Percentiles rank a stretch among this genome's conserved stretches.
These are phyloP conservation scores for Diaporthe caulivora DNA, from an alignment of 2,329 filamentous ascomycete species.

Conservation along the genomic window DNA sequence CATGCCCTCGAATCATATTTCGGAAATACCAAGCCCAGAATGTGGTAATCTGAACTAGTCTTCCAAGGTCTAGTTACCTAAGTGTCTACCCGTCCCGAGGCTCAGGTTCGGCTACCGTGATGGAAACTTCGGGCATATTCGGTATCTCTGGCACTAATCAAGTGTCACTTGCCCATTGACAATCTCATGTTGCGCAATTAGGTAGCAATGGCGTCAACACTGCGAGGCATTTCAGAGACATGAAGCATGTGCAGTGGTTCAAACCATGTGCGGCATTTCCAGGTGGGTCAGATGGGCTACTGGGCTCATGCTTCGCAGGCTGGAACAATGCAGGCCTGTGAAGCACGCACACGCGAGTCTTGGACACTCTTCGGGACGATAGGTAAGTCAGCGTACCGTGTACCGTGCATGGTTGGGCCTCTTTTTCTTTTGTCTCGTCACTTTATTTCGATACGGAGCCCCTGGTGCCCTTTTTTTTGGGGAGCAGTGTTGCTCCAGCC, in stretches of 20 bases:
- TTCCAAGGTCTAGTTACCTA: not conserved
- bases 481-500: not conserved
- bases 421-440: slow-evolving; percentile 21
- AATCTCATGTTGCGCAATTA: not conserved
- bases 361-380: slow-evolving; percentile 10
- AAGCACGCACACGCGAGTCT: slow-evolving; percentile 20
- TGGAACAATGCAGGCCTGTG: slow-evolving; percentile 21
- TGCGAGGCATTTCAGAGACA: not conserved
- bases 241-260: not conserved
- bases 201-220: slow-evolving; percentile 3
- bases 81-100: slow-evolving; percentile 1
- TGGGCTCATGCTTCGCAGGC: not conserved
- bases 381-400: not conserved
- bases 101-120: not conserved
- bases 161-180: not conserved
- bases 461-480: not conserved
- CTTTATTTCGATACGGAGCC: slow-evolving; percentile 31
- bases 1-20: not conserved
- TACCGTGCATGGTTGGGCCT: not conserved
- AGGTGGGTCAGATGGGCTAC: not conserved
- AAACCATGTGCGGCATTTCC: slow-evolving; percentile 19
- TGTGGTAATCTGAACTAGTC: not conserved
- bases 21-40: not conserved
- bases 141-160: not conserved
- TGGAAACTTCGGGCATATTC: slow-evolving; percentile 2